phyloP scores from a whole-genome alignment of 257 asterid species.

The Rauvolfia tetraphylla region DNA sequence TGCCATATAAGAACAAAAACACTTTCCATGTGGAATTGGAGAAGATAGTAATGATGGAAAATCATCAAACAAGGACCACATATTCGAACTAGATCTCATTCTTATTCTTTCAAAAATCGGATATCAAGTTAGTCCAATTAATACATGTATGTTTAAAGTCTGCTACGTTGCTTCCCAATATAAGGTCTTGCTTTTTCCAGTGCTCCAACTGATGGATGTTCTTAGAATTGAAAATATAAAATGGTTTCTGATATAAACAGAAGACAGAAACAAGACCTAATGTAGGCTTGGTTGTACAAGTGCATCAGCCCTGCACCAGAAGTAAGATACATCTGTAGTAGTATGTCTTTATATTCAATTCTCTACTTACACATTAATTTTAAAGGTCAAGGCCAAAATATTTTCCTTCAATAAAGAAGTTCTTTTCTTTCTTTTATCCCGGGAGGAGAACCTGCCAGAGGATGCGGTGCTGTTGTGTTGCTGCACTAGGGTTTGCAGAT shows the following conservation, averaged over 20 bases:
- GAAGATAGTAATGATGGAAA: background rate
- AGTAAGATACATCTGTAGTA: no score
- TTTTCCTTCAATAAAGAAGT: no score
- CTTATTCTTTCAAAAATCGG: background rate
- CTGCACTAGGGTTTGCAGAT: background rate
- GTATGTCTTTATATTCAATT: background rate
- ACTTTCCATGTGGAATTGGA: no score
- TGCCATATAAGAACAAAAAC: background rate
- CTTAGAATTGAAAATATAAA: background rate
- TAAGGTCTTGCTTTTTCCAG: background rate
- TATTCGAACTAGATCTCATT: background rate
- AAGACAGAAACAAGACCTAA: background rate
- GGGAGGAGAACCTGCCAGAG: no score
- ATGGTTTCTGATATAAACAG: background rate
- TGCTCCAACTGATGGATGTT: background rate
- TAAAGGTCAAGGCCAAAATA: no score
- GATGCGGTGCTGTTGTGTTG: background rate
- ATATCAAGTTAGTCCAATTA: background rate
- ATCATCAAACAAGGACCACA: conserved; percentile 1
- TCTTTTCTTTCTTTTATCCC: no score
- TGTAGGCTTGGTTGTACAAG: background rate
- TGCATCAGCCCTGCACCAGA: background rate
- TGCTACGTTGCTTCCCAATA: background rate
- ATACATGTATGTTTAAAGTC: no score
- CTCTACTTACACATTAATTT: background rate